Conservation (phyloP, 352 stramenopile species). For the Globisporangium yorkense region DNA sequence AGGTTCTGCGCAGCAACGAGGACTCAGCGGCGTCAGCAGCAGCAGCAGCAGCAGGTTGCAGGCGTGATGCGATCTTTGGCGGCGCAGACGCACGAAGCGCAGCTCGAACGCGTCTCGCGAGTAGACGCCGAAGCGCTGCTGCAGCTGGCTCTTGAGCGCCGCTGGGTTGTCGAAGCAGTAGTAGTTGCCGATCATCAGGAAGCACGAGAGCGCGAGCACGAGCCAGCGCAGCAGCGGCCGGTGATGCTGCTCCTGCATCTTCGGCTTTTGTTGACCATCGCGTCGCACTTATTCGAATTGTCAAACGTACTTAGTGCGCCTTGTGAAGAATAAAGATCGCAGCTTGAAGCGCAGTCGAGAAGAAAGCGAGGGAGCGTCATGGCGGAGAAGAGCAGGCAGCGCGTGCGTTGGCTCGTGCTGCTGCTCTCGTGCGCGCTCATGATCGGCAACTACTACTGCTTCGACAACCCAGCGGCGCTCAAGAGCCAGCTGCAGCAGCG, state of each 20-base stretch:
- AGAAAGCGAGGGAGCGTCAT: neutral
- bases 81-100: conserved; percentile 50
- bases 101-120: conserved; percentile 75
- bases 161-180: conserved; percentile 90
- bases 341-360: neutral
- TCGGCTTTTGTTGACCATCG: neutral
- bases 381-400: conserved; percentile 68
- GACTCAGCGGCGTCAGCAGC: neutral
- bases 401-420: conserved; percentile 83
- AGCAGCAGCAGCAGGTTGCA: neutral
- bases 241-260: conserved; percentile 47
- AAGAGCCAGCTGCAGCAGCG: conserved; percentile 86
- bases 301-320: neutral
- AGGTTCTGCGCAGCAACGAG: conserved; percentile 58
- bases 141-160: conserved; percentile 83
- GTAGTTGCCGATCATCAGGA: conserved; percentile 89
- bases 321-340: neutral
- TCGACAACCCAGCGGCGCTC: conserved; percentile 85
- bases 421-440: conserved; percentile 84
- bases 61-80: neutral
- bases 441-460: conserved; percentile 91
- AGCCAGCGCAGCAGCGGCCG: conserved; percentile 70
- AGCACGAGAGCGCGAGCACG: conserved; percentile 78
- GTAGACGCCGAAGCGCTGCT: conserved; percentile 76
- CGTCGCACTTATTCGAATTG: neutral